Evolutionary conservation across 2,329 filamentous ascomycete species (phyloP).

Genomic region (Fusarium goolgardi): DNA sequence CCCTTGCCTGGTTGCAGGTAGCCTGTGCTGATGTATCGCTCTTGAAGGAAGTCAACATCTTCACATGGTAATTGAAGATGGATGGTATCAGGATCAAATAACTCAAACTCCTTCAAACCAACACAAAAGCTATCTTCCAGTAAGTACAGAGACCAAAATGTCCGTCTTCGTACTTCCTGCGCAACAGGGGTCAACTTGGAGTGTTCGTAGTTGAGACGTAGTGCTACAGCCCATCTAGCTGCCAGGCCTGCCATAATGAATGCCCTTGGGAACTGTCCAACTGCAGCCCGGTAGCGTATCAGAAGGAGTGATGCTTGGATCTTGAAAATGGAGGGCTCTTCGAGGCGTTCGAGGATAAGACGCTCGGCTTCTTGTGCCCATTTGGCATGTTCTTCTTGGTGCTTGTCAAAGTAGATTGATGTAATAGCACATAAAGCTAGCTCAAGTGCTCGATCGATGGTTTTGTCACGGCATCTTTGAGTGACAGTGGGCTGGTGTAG

Average conservation of each 20-base stretch:
- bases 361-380: slow-evolving; percentile 45
- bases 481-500: slow-evolving; percentile 44
- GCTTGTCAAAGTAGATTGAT: slow-evolving; percentile 41
- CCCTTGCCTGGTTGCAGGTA: slow-evolving; percentile 45
- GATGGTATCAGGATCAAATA: slow-evolving; percentile 44
- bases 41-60: slow-evolving; percentile 42
- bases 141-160: slow-evolving; percentile 46
- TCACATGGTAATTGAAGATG: slow-evolving; percentile 45
- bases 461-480: slow-evolving; percentile 44
- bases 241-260: slow-evolving; percentile 47
- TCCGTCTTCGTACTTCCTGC: slow-evolving; percentile 43
- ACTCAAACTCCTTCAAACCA: slow-evolving; percentile 44
- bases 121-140: slow-evolving; percentile 47
- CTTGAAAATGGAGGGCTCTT: slow-evolving; percentile 46
- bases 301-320: slow-evolving; percentile 44
- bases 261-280: slow-evolving; percentile 44
- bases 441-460: slow-evolving; percentile 44
- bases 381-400: slow-evolving; percentile 19
- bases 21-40: slow-evolving; percentile 38
- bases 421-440: slow-evolving; percentile 44
- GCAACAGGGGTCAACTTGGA: slow-evolving; percentile 41
- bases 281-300: slow-evolving; percentile 44
- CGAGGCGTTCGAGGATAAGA: slow-evolving; percentile 43
- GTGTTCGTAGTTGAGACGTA: slow-evolving; percentile 47
- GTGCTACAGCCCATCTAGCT: slow-evolving; percentile 44